phyloP scores from a whole-genome alignment of 208 protist species.

The Tritrichomonas foetus region DNA sequence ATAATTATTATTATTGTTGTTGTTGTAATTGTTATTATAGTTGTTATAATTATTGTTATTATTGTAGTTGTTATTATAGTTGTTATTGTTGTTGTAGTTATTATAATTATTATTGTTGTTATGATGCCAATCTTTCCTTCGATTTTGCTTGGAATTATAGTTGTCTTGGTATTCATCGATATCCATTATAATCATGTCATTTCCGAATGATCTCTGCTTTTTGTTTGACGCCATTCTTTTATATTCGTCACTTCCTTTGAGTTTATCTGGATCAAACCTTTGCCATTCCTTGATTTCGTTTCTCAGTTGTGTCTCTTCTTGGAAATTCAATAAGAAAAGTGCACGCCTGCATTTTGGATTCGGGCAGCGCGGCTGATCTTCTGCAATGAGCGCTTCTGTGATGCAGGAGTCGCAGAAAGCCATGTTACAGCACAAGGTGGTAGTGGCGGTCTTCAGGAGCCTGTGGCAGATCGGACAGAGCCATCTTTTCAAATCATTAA shows the following conservation, averaged over 20 bases:
- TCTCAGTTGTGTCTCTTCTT: not conserved
- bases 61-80: too few relatives aligned
- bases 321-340: not conserved
- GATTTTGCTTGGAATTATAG: too few relatives aligned
- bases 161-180: too few relatives aligned
- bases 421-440: not conserved
- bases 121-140: too few relatives aligned
- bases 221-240: not conserved
- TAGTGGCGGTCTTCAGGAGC: not conserved
- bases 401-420: slow-evolving; percentile 21
- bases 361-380: not conserved
- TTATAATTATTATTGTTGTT: too few relatives aligned
- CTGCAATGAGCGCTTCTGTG: not conserved
- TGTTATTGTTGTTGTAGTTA: too few relatives aligned
- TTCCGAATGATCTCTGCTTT: too few relatives aligned
- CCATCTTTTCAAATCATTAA: slow-evolving; percentile 7
- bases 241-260: not conserved
- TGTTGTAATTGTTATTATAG: too few relatives aligned
- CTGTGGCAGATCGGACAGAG: slow-evolving; percentile 4
- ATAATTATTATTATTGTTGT: too few relatives aligned
- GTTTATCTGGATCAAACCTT: not conserved
- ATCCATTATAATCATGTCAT: too few relatives aligned
- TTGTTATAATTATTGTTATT: too few relatives aligned
- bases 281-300: slow-evolving; percentile 40
- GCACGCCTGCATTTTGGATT: not conserved